These are phyloP conservation scores for Cystobasidium sp. DNA, from an alignment of 1,284 basidiomycete species.

Conservation along the genomic window DNA sequence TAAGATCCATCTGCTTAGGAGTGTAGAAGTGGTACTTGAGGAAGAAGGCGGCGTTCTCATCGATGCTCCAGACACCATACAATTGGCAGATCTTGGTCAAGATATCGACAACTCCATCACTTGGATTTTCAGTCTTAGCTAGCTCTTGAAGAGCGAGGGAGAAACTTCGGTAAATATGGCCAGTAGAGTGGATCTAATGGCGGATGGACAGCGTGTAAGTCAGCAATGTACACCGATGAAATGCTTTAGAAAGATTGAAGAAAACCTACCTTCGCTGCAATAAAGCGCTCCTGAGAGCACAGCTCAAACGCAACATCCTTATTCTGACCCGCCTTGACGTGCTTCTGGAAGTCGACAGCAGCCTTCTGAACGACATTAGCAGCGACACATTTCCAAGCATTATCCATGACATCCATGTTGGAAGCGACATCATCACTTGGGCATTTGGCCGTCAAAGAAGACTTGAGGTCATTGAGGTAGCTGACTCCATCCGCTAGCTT, in stretches of 20 bases:
- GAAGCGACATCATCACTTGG: slow-evolving; percentile 46
- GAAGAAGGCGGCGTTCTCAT: slow-evolving; percentile 64
- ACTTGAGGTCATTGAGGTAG: slow-evolving; percentile 60
- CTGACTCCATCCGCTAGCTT: slow-evolving; percentile 60
- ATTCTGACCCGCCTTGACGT: slow-evolving; percentile 59
- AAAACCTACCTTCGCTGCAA: slow-evolving; percentile 60
- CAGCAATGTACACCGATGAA: no score
- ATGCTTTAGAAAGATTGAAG: slow-evolving; percentile 39
- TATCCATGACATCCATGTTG: slow-evolving; percentile 60
- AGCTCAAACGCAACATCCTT: slow-evolving; percentile 63
- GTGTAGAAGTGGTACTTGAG: slow-evolving; percentile 59
- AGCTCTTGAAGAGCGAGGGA: slow-evolving; percentile 57
- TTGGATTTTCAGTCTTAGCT: slow-evolving; percentile 51
- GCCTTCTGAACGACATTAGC: slow-evolving; percentile 64
- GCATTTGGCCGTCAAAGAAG: slow-evolving; percentile 59
- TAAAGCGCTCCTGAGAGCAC: slow-evolving; percentile 63
- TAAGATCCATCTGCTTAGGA: slow-evolving; percentile 49
- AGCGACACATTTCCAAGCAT: slow-evolving; percentile 62
- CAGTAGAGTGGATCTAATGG: slow-evolving; percentile 54
- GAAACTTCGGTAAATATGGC: slow-evolving; percentile 56
- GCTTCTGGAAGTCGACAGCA: slow-evolving; percentile 59
- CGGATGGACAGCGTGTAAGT: slow-evolving; percentile 43
- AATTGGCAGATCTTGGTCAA: slow-evolving; percentile 55
- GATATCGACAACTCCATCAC: slow-evolving; percentile 56
- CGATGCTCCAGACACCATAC: slow-evolving; percentile 64